Evolutionary conservation across 139 green algal genomes (phyloP).

Genomic region (Volvox africanus): DNA sequence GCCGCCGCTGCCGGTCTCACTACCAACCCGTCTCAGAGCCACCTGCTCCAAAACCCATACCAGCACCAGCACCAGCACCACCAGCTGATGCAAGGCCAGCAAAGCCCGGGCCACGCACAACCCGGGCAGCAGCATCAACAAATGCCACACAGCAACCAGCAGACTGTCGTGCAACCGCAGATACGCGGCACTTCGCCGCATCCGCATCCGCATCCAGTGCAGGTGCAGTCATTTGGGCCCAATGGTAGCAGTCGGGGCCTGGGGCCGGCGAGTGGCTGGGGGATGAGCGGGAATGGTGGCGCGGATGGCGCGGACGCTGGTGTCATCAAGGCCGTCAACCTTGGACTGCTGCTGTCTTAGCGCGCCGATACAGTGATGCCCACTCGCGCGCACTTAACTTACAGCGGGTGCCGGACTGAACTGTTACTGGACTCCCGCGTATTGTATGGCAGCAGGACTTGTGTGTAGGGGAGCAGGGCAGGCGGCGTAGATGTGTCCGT

Average conservation of each 20-base stretch:
- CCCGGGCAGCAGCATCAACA: neutral
- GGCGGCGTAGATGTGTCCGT: too few species aligned
- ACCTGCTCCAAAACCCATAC: neutral
- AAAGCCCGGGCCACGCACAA: neutral
- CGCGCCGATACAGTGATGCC: too few species aligned
- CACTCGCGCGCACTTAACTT: too few species aligned
- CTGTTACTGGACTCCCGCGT: too few species aligned
- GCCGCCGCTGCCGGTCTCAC: neutral
- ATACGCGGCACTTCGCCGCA: neutral
- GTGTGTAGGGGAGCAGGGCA: too few species aligned
- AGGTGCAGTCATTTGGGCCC: slow-evolving; percentile 41
- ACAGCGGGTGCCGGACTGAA: too few species aligned
- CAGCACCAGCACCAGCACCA: neutral
- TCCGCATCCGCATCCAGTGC: neutral
- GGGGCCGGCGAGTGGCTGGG: neutral
- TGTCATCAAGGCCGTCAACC: slow-evolving; percentile 46
- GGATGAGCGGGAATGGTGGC: neutral
- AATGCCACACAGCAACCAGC: neutral
- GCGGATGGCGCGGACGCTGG: neutral
- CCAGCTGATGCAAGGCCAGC: neutral
- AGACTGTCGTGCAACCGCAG: neutral
- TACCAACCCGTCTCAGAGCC: neutral
- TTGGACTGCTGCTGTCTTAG: slow-evolving; percentile 32
- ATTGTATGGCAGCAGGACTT: too few species aligned
- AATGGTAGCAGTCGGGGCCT: slow-evolving; percentile 5